Evolutionary conservation across 768 basidiomycete species (phyloP).

Genomic region (Russula virescens): DNA sequence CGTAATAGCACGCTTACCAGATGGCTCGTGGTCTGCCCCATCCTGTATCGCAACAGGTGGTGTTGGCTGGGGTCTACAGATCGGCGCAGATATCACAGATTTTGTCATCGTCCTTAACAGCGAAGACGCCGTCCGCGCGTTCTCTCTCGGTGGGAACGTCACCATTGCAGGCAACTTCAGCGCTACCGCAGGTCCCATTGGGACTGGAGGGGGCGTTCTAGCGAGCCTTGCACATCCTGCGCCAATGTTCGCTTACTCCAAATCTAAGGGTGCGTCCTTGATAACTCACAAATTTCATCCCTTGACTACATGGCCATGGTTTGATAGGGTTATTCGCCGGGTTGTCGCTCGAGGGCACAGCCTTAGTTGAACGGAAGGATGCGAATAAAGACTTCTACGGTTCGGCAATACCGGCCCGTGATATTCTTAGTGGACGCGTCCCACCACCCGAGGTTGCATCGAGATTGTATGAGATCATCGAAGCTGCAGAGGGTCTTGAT

Average conservation of each 20-base stretch:
- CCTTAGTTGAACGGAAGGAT: slow-evolving; percentile 90
- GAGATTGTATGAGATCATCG: slow-evolving; percentile 90
- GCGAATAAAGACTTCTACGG: slow-evolving; percentile 97
- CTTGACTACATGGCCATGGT: neutral
- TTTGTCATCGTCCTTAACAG: slow-evolving; percentile 97
- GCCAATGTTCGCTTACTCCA: slow-evolving; percentile 96
- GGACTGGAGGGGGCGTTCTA: slow-evolving; percentile 87
- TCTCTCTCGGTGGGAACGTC: slow-evolving; percentile 92
- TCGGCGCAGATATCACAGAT: slow-evolving; percentile 91
- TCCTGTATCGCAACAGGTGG: slow-evolving; percentile 97
- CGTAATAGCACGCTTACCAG: slow-evolving; percentile 86
- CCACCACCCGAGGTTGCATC: slow-evolving; percentile 97
- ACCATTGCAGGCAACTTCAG: slow-evolving; percentile 89
- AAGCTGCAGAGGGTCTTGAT: slow-evolving; percentile 90
- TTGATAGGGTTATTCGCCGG: slow-evolving; percentile 90
- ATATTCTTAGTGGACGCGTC: slow-evolving; percentile 89
- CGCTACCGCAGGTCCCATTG: slow-evolving; percentile 87
- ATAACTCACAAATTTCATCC: neutral
- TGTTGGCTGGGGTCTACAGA: slow-evolving; percentile 91
- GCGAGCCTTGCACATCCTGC: slow-evolving; percentile 86
- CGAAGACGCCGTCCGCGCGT: slow-evolving; percentile 92
- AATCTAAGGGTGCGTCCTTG: slow-evolving; percentile 71
- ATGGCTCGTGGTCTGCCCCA: slow-evolving; percentile 96
- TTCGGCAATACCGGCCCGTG: slow-evolving; percentile 77
- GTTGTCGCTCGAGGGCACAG: slow-evolving; percentile 90